These are phyloP conservation scores for Aspergillus quadricinctus DNA, from an alignment of 2,329 filamentous ascomycete species.

Conservation along the genomic window DNA sequence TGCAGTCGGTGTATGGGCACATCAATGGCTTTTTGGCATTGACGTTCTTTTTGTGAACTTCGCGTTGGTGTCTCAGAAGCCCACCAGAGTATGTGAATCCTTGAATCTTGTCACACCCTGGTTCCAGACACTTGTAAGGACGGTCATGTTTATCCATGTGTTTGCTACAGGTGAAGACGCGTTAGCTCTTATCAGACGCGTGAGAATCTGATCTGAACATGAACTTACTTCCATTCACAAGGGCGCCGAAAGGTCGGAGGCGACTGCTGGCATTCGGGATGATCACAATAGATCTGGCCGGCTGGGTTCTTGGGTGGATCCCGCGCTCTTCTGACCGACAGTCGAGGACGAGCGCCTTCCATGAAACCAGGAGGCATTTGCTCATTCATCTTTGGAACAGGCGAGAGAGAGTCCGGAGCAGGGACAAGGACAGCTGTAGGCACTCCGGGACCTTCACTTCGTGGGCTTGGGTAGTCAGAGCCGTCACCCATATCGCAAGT, in stretches of 20 bases:
- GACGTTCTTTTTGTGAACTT: conserved; percentile 87
- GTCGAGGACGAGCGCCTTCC: conserved; percentile 35
- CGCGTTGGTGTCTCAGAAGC: conserved; percentile 81
- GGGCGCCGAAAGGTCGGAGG: conserved; percentile 68
- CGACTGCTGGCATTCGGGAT: conserved; percentile 63
- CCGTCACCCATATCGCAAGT: conserved; percentile 38
- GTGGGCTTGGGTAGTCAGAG: conserved; percentile 41
- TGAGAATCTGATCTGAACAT: conserved; percentile 3
- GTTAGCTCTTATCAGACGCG: conserved; percentile 24
- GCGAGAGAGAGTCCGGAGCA: conserved; percentile 29
- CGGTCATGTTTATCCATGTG: conserved; percentile 98
- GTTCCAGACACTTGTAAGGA: conserved; percentile 78
- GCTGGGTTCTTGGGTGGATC: conserved; percentile 61
- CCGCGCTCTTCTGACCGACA: conserved; percentile 40
- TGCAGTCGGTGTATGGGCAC: conserved; percentile 83
- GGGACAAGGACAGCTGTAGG: conserved; percentile 33
- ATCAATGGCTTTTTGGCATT: conserved; percentile 82
- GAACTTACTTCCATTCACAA: conserved; percentile 87
- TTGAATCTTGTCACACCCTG: conserved; percentile 84
- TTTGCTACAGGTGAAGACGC: conserved; percentile 56
- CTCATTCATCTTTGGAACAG: conserved; percentile 34
- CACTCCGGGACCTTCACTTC: conserved; percentile 39
- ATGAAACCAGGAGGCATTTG: conserved; percentile 26
- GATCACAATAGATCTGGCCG: conserved; percentile 73
- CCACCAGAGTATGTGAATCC: conserved; percentile 96